These are phyloP conservation scores for Tuber melanosporum DNA, from an alignment of 495 filamentous ascomycete genomes.

Conservation along the genomic window DNA sequence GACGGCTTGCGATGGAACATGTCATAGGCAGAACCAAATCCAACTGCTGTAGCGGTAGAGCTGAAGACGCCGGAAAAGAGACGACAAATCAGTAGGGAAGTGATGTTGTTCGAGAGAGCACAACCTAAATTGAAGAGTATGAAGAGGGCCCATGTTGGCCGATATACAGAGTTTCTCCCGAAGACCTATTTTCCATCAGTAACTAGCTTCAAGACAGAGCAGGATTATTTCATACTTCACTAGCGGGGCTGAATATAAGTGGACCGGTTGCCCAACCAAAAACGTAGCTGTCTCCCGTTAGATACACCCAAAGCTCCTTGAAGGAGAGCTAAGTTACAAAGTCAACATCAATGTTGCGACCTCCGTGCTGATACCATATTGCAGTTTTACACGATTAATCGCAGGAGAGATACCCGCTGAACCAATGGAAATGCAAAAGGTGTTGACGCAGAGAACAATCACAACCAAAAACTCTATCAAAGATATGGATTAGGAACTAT, in stretches of 20 bases:
- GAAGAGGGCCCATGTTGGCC: constrained; percentile 70
- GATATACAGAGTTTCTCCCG: constrained; percentile 65
- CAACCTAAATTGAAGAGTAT: constrained; percentile 64
- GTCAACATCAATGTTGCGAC: neutral
- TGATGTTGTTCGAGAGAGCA: constrained; percentile 65
- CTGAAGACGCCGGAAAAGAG: constrained; percentile 61
- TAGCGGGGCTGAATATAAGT: neutral
- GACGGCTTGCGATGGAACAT: constrained; percentile 9
- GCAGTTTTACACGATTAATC: neutral
- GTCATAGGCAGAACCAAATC: constrained; percentile 69
- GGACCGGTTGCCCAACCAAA: neutral
- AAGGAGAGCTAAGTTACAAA: neutral
- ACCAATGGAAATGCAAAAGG: neutral
- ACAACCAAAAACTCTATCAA: neutral
- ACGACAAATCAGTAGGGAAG: constrained; percentile 71
- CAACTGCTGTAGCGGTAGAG: constrained; percentile 59
- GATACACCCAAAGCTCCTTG: neutral
- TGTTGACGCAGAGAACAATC: neutral
- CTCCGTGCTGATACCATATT: neutral
- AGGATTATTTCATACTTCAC: neutral
- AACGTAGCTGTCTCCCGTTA: neutral
- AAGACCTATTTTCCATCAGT: constrained; percentile 50
- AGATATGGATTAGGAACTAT: neutral
- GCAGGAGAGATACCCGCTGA: neutral
- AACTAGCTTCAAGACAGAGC: neutral